A percentile compares a stretch with the other conserved stretches of the same genome.
phyloP scores from a whole-genome alignment of 495 filamentous ascomycete species.

The Penicillium parvum region DNA sequence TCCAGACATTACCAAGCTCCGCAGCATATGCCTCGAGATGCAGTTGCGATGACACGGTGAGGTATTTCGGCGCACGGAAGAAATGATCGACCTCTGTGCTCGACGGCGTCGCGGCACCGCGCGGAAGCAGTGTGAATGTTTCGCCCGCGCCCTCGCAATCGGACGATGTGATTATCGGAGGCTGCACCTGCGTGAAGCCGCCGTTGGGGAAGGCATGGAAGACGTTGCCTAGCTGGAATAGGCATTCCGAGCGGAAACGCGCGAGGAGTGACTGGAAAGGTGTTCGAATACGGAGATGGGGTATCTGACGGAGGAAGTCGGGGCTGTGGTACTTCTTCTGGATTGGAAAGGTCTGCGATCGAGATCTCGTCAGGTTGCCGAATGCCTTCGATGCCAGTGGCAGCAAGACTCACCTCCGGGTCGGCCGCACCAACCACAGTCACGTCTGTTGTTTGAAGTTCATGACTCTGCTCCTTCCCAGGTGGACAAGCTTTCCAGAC shows the following conservation, averaged over 20 bases:
- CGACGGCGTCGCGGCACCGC: conserved; percentile 26
- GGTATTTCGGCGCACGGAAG: conserved; percentile 87
- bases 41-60: conserved; percentile 91
- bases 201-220: conserved; percentile 54
- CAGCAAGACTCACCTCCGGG: conserved; percentile 58
- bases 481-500: conserved; percentile 69
- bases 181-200: conserved; percentile 80
- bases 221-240: conserved; percentile 66
- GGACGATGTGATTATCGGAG: conserved; percentile 92
- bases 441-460: conserved; percentile 68
- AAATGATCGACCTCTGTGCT: conserved; percentile 49
- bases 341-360: conserved; percentile 71
- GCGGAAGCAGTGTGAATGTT: conserved; percentile 71
- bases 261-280: conserved; percentile 76
- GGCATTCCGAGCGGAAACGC: conserved; percentile 82
- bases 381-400: not conserved
- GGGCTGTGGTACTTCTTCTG: conserved; percentile 91
- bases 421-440: conserved; percentile 71
- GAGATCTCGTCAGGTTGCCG: conserved; percentile 7
- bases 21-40: conserved; percentile 92
- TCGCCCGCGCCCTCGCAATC: conserved; percentile 97
- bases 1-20: conserved; percentile 87
- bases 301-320: conserved; percentile 83
- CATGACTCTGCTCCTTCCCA: conserved; percentile 67
- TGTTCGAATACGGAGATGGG: conserved; percentile 82